Evolutionary conservation across 352 stramenopile species (phyloP).

Genomic region (Hyaloperonospora brassicae): DNA sequence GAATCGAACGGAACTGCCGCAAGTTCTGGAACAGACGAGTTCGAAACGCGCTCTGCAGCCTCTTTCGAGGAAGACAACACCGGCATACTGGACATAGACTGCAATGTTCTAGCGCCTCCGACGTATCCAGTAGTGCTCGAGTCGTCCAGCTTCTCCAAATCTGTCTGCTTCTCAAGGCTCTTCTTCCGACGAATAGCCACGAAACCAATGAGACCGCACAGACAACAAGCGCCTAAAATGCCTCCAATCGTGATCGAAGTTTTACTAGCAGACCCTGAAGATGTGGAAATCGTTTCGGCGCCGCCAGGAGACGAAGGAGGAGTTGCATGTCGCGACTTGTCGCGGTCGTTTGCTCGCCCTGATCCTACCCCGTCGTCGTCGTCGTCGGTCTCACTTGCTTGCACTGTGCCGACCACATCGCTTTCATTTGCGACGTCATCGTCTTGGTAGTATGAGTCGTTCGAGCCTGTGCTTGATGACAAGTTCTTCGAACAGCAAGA

Average conservation of each 20-base stretch:
- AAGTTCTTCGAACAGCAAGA: constrained; percentile 45
- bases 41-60: constrained; percentile 21
- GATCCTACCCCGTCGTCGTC: constrained; percentile 6
- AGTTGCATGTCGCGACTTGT: not conserved
- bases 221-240: constrained; percentile 38
- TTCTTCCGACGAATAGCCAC: constrained; percentile 54
- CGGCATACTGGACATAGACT: constrained; percentile 17
- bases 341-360: not conserved
- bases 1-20: constrained; percentile 22
- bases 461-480: constrained; percentile 17
- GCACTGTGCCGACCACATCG: constrained; percentile 25
- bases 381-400: constrained; percentile 11
- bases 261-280: constrained; percentile 26
- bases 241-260: constrained; percentile 39
- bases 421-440: constrained; percentile 13
- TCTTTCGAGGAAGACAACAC: constrained; percentile 30
- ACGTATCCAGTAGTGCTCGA: constrained; percentile 38
- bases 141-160: constrained; percentile 38
- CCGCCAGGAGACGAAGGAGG: constrained; percentile 4
- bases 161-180: constrained; percentile 35
- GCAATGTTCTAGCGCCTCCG: constrained; percentile 24
- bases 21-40: constrained; percentile 44
- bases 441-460: constrained; percentile 1
- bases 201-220: constrained; percentile 36
- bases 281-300: constrained; percentile 33